Base-by-base conservation (phyloP, 2,329 filamentous ascomycete species). In the Aspergillus viridinutans region DNA sequence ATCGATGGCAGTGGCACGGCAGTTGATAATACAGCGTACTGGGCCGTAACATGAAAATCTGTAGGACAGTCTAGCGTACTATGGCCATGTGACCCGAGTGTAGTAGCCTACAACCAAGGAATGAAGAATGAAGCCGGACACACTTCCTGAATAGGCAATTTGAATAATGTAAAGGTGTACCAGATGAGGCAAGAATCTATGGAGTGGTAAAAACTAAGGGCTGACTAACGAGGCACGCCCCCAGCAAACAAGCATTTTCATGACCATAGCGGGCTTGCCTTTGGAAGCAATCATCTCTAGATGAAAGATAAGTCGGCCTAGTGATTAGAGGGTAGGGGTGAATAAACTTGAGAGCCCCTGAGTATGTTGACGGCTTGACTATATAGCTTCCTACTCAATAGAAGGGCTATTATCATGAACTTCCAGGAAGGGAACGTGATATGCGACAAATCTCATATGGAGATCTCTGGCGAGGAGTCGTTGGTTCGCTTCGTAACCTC, bases 401-500 rank as follows among this genome's bases (percentile, higher is more conserved):
- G 14, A 38, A 12, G 1, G 8, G 21, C n/a, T 10, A 6, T n/a
- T 14, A 17, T 7, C 43, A 47, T 25, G 14, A 23, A 17, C 12
- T 47, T 8, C 23, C 23, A 25, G 5, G 21, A 47, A 14, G 25
- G 14, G 5, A 47, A 20, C 20, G 49, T n/a, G 14, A 20, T 26
- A 38, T 17, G 32, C 14, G 6, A 38, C 14, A 17, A 17, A 17
- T 38, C 32, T 17, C 14, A 7, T 17, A 7, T 7, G 2, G 14
- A 7, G 14, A 38, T 38, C 6, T 38, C 32, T 38, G 32, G 2
- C 5, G 32, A 38, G 14, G 14, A 38, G 5, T 38, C 14, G 3
- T 45, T 26, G 4, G 61, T 58, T 54, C 58, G 51, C 57, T 63
- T 54, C 5, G 56, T 55, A 6, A 58, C 50, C 40, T 55, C 52